A percentile compares a stretch with the other conserved stretches of the same genome.
These are phyloP conservation scores for Sedum album DNA, from an alignment of 164 flowering plant genomes.

Conservation along the genomic window DNA sequence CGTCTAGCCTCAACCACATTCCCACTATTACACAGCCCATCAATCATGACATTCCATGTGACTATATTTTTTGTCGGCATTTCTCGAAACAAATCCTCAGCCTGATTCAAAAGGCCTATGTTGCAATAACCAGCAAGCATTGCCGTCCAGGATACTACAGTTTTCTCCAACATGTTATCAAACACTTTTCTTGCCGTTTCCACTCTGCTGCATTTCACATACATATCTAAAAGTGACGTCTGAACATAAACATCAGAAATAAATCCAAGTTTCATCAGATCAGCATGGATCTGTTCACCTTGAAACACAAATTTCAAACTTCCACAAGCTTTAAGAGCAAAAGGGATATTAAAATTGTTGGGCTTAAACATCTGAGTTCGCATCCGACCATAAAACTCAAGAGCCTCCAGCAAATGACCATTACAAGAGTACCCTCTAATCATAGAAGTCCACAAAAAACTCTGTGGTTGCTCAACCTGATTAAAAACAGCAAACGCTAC, in stretches of 20 bases:
- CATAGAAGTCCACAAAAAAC: constrained; percentile 8
- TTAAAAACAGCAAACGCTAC: constrained; percentile 5
- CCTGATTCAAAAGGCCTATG: neutral
- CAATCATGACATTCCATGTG: constrained; percentile 11
- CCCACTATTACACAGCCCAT: constrained; percentile 3
- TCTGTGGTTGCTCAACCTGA: neutral
- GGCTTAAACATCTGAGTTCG: neutral
- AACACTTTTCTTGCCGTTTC: neutral
- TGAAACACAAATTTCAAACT: neutral
- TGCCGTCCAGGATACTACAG: constrained; percentile 9
- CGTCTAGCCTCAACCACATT: neutral
- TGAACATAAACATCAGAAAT: constrained; percentile 11
- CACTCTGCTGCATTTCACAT: constrained; percentile 10
- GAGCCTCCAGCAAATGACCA: constrained; percentile 1
- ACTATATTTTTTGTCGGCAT: constrained; percentile 7
- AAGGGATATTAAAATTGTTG: constrained; percentile 7
- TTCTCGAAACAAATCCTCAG: constrained; percentile 4
- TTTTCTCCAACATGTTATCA: constrained; percentile 9
- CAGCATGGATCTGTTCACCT: constrained; percentile 11
- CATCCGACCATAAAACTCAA: constrained; percentile 2
- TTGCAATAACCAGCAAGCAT: constrained; percentile 10
- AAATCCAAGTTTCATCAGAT: constrained; percentile 5
- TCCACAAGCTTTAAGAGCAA: constrained; percentile 10
- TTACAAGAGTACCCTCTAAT: constrained; percentile 1
- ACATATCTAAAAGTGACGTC: constrained; percentile 11